Evolutionary conservation across 805 yeast species (phyloP), one percentile per base, ranked within the genome.

Genomic region (Suhomyces tanzawaensis): DNA sequence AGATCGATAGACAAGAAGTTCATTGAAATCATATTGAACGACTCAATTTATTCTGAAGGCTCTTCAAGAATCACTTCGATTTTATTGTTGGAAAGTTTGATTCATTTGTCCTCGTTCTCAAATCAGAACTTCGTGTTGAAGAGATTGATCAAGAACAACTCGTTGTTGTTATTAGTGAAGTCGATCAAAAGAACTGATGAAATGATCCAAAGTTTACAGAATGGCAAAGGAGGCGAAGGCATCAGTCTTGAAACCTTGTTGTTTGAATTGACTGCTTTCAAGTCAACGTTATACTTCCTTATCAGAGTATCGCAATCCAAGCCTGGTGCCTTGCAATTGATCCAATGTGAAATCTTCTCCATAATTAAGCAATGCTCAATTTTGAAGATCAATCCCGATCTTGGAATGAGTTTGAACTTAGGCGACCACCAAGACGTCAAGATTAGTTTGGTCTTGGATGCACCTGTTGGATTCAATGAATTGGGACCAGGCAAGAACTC

Each of bases 21-120:
- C 36, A 68, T 87, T 19, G 81, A 77, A 14, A 70, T 76, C 2
- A 71, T 88, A 22, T 82, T 87, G 53, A 79, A 77, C 42, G 98
- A 93, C 62, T 81, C 93, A 0, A 75, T 87, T 12, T 71, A 79
- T 37, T 88, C 90, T 3, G 93, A 85, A 48, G 93, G 91, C 1
- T 66, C 83, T 1, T 74, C 83, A 6, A 74, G 93, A 47, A 74
- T 89, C 8, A 80, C 91, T 0, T 81, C 95, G 2, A 66, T 90
- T 11, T 55, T 88, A n/a, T 64, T 90, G 11, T 58, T 93, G 45
- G 95, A 88, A 49, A 71, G 83, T 1, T 60, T 82, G 35, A 71
- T 80, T 19, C 80, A 78, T 40, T 57, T 80, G 26, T 74, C 82
- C 1, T 70, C 72, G 22, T 51, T 62, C n/a, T 69, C 70, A 15